Conservation (phyloP, 225 moss, liverwort and hornwort species). For the Marchantia paleacea region DNA sequence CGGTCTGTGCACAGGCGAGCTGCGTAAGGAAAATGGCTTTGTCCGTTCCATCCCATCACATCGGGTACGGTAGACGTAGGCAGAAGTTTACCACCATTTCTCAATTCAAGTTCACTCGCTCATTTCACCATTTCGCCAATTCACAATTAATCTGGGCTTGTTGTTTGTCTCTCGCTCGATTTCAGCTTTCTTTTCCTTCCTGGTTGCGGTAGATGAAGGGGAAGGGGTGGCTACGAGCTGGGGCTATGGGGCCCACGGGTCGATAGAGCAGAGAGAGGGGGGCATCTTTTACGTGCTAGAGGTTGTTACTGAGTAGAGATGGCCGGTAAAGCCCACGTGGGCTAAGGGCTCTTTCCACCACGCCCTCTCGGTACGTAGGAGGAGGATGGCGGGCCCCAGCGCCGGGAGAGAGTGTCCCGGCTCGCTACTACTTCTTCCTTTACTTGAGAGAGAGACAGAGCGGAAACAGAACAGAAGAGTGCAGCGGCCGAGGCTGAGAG, state of each 20-base stretch:
- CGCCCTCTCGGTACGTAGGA: constrained; percentile 5
- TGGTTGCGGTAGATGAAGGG: constrained; percentile 11
- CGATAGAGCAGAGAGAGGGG: constrained; percentile 3
- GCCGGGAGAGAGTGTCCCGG: neutral
- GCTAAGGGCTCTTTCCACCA: constrained; percentile 11
- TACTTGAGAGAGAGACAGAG: constrained; percentile 5
- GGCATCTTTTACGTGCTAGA: constrained; percentile 24
- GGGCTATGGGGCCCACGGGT: neutral
- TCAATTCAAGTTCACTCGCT: neutral
- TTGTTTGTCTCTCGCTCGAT: neutral
- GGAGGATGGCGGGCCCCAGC: constrained; percentile 4
- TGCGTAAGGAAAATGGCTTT: no score
- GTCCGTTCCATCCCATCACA: no score
- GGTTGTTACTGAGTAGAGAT: constrained; percentile 24
- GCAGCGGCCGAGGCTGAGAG: constrained; percentile 6
- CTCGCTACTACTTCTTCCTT: constrained; percentile 3
- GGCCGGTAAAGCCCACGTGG: constrained; percentile 27
- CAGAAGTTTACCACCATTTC: neutral
- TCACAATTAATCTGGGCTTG: neutral
- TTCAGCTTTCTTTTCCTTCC: neutral
- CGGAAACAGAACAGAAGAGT: constrained; percentile 7
- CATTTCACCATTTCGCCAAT: neutral
- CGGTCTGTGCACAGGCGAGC: no score
- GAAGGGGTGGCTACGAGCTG: neutral
- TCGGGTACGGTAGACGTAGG: neutral